Evolutionary conservation across 2,329 filamentous ascomycete species (phyloP).

Genomic region (Ceratocystis harringtonii): DNA sequence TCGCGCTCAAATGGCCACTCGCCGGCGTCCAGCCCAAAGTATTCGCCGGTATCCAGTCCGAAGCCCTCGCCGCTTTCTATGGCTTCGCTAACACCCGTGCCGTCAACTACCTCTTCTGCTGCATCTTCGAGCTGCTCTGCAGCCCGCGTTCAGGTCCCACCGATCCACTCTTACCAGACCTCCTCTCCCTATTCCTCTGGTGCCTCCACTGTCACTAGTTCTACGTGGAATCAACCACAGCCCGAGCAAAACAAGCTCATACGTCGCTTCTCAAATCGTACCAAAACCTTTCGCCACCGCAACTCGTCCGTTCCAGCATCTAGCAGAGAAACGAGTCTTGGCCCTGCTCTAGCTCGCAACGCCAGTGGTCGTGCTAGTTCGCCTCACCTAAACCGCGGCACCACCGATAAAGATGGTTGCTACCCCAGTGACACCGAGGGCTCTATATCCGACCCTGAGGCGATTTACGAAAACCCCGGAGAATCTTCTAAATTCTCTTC

Average conservation of each 20-base stretch:
- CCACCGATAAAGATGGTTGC: conserved; percentile 36
- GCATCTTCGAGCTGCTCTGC: conserved; percentile 14
- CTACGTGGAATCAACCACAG: background rate
- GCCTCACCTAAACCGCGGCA: conserved; percentile 43
- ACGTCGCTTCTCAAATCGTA: conserved; percentile 68
- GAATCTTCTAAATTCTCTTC: conserved; percentile 34
- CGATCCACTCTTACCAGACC: conserved; percentile 10
- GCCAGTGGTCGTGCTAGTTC: conserved; percentile 81
- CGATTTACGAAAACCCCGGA: conserved; percentile 20
- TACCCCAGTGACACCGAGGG: conserved; percentile 33
- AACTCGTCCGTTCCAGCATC: conserved; percentile 63
- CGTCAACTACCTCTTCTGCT: conserved; percentile 11
- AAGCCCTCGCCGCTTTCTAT: background rate
- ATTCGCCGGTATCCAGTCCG: background rate
- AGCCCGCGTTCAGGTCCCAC: conserved; percentile 16
- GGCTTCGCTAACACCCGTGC: background rate
- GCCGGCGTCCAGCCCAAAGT: background rate
- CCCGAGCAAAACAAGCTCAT: conserved; percentile 45
- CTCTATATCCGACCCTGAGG: conserved; percentile 34
- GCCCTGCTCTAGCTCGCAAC: conserved; percentile 72
- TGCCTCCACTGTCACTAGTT: background rate
- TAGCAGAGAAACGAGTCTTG: conserved; percentile 74
- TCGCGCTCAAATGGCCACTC: background rate
- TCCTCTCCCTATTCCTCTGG: too few species aligned
- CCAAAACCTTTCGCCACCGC: conserved; percentile 53